These are phyloP conservation scores for Solanum tacnaense DNA, from an alignment of 257 asterid genomes.

Conservation along the genomic window DNA sequence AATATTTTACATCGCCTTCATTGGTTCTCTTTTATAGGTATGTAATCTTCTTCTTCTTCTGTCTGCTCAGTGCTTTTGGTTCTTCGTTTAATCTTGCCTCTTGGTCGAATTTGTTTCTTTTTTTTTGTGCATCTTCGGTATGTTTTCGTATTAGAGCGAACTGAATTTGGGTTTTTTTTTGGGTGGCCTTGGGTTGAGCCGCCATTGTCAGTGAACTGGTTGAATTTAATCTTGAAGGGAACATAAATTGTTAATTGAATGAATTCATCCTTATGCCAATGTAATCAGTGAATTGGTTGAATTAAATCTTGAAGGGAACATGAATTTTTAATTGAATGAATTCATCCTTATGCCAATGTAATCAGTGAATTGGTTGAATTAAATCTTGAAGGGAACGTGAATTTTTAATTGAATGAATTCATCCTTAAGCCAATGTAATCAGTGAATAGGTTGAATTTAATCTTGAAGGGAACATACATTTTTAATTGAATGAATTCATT, in stretches of 20 bases:
- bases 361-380: neutral
- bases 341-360: neutral
- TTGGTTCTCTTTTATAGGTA: neutral
- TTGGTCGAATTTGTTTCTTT: too few relatives aligned
- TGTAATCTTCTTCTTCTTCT: neutral
- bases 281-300: neutral
- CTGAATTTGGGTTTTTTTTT: neutral
- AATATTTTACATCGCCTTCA: neutral
- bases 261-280: neutral
- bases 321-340: neutral
- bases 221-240: neutral
- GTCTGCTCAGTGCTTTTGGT: neutral
- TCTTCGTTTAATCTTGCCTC: too few relatives aligned
- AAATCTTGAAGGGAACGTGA: neutral
- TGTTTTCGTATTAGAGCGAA: neutral
- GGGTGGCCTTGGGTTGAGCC: neutral
- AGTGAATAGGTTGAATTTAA: too few relatives aligned
- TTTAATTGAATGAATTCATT: neutral
- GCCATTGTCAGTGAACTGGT: neutral
- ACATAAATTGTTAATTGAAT: neutral
- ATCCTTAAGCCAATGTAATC: too few relatives aligned
- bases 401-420: neutral
- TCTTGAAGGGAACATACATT: too few relatives aligned
- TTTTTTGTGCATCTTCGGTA: neutral
- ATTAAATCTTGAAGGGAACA: neutral